phyloP scores from a whole-genome alignment of 169 alveolate genomes.

The Plasmodium falciparum region DNA sequence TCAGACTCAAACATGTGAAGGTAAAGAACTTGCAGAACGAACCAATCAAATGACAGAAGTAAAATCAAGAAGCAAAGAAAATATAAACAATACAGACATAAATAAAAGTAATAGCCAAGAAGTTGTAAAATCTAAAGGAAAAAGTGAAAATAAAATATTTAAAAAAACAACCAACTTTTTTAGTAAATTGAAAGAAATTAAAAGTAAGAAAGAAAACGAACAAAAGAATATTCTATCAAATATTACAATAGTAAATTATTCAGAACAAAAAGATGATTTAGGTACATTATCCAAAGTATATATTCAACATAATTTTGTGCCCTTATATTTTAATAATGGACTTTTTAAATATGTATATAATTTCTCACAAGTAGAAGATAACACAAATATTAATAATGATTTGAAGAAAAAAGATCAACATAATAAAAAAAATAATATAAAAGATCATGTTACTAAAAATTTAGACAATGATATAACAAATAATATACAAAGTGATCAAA shows the following conservation, averaged over 20 bases:
- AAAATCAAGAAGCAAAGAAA: neutral
- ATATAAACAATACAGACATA: neutral
- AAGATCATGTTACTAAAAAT: neutral
- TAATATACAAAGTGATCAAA: neutral
- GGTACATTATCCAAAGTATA: neutral
- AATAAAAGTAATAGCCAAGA: constrained; percentile 2
- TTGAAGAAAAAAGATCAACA: too few species aligned
- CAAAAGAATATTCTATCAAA: neutral
- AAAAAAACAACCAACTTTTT: neutral
- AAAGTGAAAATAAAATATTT: neutral
- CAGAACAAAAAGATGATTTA: constrained; percentile 4
- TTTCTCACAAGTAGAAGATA: constrained; percentile 4
- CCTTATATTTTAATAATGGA: constrained; percentile 46
- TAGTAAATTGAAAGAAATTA: neutral
- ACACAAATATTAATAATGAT: neutral
- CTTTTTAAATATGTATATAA: constrained; percentile 46
- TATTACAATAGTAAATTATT: neutral
- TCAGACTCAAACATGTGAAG: too few species aligned
- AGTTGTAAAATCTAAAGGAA: neutral
- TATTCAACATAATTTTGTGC: constrained; percentile 25
- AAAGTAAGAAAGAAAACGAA: neutral
- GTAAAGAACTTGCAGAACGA: too few species aligned
- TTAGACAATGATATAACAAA: neutral
- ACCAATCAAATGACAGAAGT: too few species aligned
- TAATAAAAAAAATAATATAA: too few species aligned